Conservation (phyloP, 225 moss, liverwort and hornwort genomes). For the Neckera pumila region DNA sequence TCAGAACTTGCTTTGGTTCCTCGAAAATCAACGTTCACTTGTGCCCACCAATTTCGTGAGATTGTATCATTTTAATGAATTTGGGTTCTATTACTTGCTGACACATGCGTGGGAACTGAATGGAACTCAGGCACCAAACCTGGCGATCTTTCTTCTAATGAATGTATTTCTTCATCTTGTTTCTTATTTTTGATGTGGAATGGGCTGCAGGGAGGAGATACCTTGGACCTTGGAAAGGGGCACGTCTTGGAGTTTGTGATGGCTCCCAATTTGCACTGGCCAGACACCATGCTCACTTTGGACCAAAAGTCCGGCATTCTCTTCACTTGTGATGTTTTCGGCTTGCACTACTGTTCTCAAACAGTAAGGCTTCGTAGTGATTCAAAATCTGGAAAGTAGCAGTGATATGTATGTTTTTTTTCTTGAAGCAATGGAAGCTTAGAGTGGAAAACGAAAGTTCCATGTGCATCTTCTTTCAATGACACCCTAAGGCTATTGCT, state of each 20-base stretch:
- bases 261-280: slow-evolving; percentile 98
- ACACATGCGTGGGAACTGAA: neutral
- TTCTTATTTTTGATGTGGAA: neutral
- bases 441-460: neutral
- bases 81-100: neutral
- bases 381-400: neutral
- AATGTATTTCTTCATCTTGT: neutral
- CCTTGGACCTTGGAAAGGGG: slow-evolving; percentile 75
- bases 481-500: neutral
- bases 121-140: too few relatives aligned
- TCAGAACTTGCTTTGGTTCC: neutral
- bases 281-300: slow-evolving; percentile 92
- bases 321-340: slow-evolving; percentile 90
- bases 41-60: neutral
- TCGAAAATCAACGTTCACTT: neutral
- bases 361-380: neutral
- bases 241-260: slow-evolving; percentile 93
- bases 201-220: slow-evolving; percentile 60
- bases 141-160: neutral
- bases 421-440: neutral
- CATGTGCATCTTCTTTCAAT: neutral
- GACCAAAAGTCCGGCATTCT: slow-evolving; percentile 71
- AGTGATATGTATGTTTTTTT: neutral
- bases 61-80: neutral
- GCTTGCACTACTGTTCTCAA: slow-evolving; percentile 85